Percentiles rank a stretch among this genome's conserved stretches.
phyloP scores from a whole-genome alignment of 345 rosid genomes.

The Boechera stricta region DNA sequence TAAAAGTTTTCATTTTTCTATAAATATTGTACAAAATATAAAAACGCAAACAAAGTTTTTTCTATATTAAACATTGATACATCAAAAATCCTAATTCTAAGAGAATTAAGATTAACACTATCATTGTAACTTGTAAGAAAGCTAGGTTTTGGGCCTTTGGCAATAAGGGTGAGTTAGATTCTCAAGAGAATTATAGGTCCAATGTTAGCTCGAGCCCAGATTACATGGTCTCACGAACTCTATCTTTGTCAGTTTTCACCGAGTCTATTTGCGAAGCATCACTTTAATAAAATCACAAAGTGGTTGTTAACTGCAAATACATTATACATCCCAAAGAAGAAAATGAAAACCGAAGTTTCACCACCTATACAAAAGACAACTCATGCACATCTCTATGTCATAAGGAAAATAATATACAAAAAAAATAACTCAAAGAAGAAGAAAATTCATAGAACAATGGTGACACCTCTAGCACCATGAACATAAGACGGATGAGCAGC shows the following conservation, averaged over 20 bases:
- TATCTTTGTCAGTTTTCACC: no score
- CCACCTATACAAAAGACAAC: conserved; percentile 30
- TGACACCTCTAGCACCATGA: conserved; percentile 75
- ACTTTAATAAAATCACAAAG: conserved; percentile 12
- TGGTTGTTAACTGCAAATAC: conserved; percentile 25
- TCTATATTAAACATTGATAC: no score
- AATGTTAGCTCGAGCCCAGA: neutral
- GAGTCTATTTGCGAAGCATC: neutral
- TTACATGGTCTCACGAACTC: no score
- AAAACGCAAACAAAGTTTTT: no score
- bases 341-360: conserved; percentile 7
- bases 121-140: neutral
- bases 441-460: conserved; percentile 59
- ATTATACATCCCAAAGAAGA: conserved; percentile 4
- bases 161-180: neutral
- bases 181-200: neutral
- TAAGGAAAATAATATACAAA: neutral
- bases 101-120: neutral
- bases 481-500: conserved; percentile 55
- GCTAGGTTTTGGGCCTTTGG: neutral
- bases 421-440: neutral
- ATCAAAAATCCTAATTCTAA: no score
- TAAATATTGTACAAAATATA: no score
- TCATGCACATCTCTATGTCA: conserved; percentile 10
- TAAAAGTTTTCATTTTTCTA: no score